Evolutionary conservation across 176 grass and related monocot species (phyloP).

Genomic region (Aegilops sharonensis): DNA sequence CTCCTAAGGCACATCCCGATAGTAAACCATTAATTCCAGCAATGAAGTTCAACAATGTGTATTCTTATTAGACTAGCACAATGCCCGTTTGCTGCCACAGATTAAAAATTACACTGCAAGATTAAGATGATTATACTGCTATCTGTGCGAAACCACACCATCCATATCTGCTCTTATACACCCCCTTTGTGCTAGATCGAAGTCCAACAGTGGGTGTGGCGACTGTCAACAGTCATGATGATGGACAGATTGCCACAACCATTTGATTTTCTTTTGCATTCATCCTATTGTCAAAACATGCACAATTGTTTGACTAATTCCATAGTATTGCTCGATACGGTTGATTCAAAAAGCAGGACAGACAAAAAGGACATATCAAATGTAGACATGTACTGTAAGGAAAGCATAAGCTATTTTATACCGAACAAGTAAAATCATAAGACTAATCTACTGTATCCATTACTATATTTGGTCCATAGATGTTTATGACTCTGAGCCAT

Average conservation of each 20-base stretch:
- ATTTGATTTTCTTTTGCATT: background rate
- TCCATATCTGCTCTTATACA: too few relatives aligned
- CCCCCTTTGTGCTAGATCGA: too few relatives aligned
- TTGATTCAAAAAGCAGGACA: background rate
- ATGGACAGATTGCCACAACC: background rate
- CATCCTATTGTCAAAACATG: background rate
- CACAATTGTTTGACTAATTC: background rate
- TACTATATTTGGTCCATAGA: background rate
- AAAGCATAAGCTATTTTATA: background rate
- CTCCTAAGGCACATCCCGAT: background rate
- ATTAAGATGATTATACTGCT: too few relatives aligned
- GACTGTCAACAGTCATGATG: too few relatives aligned
- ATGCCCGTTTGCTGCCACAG: background rate
- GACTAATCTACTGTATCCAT: background rate
- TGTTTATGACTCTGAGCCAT: background rate
- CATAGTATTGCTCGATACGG: background rate
- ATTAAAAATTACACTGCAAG: too few relatives aligned
- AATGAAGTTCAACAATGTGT: background rate
- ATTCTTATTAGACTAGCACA: background rate
- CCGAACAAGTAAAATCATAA: background rate
- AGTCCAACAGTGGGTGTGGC: too few relatives aligned
- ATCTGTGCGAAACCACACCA: too few relatives aligned
- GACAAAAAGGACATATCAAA: background rate
- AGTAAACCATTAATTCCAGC: background rate
- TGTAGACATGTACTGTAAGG: background rate